phyloP scores from a whole-genome alignment of 495 filamentous ascomycete genomes.

The Lophium mytilinum region DNA sequence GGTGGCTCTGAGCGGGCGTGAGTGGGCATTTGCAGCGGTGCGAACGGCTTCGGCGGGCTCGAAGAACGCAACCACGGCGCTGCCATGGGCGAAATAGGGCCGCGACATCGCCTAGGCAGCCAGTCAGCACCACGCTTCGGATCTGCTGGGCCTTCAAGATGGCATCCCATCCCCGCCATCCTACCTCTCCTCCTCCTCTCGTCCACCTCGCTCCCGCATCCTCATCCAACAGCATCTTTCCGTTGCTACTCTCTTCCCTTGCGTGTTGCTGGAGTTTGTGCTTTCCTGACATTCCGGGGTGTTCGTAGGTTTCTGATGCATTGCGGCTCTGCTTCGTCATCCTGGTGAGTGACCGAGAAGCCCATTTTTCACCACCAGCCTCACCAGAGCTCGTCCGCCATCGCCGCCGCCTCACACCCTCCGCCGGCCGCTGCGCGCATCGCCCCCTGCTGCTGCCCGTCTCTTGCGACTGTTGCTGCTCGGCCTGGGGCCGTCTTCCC shows the following conservation, averaged over 20 bases:
- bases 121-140: neutral
- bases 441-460: neutral
- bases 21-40: no score
- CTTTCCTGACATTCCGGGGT: slow-evolving; percentile 15
- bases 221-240: slow-evolving; percentile 1
- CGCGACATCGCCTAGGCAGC: neutral
- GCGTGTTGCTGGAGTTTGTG: slow-evolving; percentile 13
- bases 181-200: neutral
- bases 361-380: slow-evolving; percentile 1
- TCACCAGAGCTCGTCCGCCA: no score
- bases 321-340: slow-evolving; percentile 9
- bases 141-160: neutral
- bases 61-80: no score
- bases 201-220: neutral
- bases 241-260: slow-evolving; percentile 17
- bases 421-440: neutral
- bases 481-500: neutral
- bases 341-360: slow-evolving; percentile 16
- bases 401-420: neutral
- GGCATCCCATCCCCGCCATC: slow-evolving; percentile 1
- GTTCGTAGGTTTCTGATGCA: slow-evolving; percentile 13
- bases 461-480: neutral
- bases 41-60: no score
- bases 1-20: no score
- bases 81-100: no score